Conservation (phyloP, 805 yeast species). For the Candida koratica region DNA sequence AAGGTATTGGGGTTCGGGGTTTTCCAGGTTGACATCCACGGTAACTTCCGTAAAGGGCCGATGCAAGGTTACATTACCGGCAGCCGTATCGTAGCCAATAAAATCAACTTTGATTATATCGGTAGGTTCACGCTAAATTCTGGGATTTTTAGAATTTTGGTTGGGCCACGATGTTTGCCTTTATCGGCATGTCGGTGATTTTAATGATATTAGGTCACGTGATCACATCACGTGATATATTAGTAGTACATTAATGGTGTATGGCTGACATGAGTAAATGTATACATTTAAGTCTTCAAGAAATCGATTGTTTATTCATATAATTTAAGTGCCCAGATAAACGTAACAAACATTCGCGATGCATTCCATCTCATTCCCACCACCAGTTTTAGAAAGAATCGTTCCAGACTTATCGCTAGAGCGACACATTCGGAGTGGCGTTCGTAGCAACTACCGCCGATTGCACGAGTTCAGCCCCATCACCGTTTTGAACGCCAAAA, state of each 20-base stretch:
- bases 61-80: constrained; percentile 4
- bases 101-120: not conserved
- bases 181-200: too few relatives aligned
- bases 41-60: too few relatives aligned
- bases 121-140: not conserved
- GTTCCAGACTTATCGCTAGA: constrained; percentile 83
- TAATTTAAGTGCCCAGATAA: too few relatives aligned
- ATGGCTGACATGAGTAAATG: too few relatives aligned
- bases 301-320: too few relatives aligned
- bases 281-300: too few relatives aligned
- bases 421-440: constrained; percentile 68
- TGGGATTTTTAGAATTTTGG: not conserved
- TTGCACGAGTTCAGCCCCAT: constrained; percentile 70
- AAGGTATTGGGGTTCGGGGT: too few relatives aligned
- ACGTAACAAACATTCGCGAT: too few relatives aligned
- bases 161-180: not conserved
- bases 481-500: constrained; percentile 27
- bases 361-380: constrained; percentile 58
- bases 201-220: too few relatives aligned
- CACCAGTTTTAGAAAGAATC: constrained; percentile 75
- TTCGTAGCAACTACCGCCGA: constrained; percentile 71
- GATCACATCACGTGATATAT: too few relatives aligned
- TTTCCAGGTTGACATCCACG: too few relatives aligned
- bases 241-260: too few relatives aligned
- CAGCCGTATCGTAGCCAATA: constrained; percentile 5